Conservation (phyloP, 2,329 filamentous ascomycete genomes). For the Xylariales sp. region DNA sequence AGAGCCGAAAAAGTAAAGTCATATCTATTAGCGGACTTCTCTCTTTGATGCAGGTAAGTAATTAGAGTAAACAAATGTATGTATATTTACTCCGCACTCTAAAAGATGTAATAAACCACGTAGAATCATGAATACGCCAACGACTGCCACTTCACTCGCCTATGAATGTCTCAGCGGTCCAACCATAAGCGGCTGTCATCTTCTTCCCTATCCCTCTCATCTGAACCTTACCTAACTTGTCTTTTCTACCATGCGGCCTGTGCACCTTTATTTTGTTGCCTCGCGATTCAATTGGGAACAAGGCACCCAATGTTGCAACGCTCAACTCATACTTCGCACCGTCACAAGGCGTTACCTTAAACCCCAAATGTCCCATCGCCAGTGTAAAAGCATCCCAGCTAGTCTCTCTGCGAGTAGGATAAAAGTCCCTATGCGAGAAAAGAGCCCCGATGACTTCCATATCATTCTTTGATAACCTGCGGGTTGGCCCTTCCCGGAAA, state of each 20-base stretch:
- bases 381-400: not conserved
- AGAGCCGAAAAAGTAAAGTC: too few relatives aligned
- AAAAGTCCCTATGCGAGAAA: not conserved
- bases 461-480: not conserved
- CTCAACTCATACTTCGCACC: not conserved
- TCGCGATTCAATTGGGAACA: not conserved
- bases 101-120: too few relatives aligned
- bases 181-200: not conserved
- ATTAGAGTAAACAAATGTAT: too few relatives aligned
- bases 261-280: not conserved
- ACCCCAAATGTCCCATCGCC: constrained; percentile 2
- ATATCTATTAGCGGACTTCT: too few relatives aligned
- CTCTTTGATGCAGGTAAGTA: too few relatives aligned
- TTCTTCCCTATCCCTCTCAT: not conserved
- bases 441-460: constrained; percentile 4
- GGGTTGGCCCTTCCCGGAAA: not conserved
- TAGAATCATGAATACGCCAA: too few relatives aligned
- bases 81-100: too few relatives aligned
- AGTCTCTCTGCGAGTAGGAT: not conserved
- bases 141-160: too few relatives aligned
- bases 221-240: not conserved
- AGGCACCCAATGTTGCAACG: not conserved
- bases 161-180: constrained; percentile 12
- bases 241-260: not conserved
- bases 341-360: not conserved